phyloP scores from a whole-genome alignment of 129 eudicot species.

The Ambrosia artemisiifolia region DNA sequence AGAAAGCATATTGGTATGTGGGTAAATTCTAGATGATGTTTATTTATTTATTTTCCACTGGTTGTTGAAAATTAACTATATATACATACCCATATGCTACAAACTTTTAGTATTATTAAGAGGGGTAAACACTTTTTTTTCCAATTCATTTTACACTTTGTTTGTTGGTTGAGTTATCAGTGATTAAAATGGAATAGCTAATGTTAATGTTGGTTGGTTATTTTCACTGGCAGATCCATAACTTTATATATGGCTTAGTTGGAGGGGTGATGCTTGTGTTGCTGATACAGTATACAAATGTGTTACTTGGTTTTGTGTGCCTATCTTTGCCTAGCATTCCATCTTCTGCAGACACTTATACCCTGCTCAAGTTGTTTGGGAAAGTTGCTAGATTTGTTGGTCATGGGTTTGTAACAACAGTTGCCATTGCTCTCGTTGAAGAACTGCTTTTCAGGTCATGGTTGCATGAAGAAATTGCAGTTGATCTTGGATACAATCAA shows the following conservation, averaged over 20 bases:
- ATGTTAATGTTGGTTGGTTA: conserved; percentile 14
- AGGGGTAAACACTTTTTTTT: too few relatives aligned
- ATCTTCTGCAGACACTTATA: conserved; percentile 37
- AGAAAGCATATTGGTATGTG: too few relatives aligned
- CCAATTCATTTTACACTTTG: too few relatives aligned
- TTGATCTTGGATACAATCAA: conserved; percentile 67
- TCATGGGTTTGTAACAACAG: conserved; percentile 64
- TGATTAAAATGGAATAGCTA: conserved; percentile 9
- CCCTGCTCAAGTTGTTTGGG: conserved; percentile 44
- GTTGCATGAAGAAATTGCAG: conserved; percentile 73
- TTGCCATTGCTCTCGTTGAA: conserved; percentile 59
- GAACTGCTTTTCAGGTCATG: conserved; percentile 90
- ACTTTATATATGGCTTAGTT: conserved; percentile 47
- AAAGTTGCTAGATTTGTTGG: conserved; percentile 33
- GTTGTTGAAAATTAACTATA: too few relatives aligned
- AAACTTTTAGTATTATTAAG: too few relatives aligned
- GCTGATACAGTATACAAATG: conserved; percentile 49
- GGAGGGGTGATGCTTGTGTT: conserved; percentile 71
- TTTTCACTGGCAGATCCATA: conserved; percentile 47
- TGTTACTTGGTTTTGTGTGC: conserved; percentile 51
- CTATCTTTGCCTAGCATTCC: conserved; percentile 50
- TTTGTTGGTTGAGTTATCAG: too few relatives aligned
- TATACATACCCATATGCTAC: too few relatives aligned
- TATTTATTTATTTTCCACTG: too few relatives aligned
- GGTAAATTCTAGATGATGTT: too few relatives aligned